Percentiles rank a stretch among this genome's conserved stretches.
Conservation (phyloP, 148 eudicot genomes). For the Nepenthes mirabilis region DNA sequence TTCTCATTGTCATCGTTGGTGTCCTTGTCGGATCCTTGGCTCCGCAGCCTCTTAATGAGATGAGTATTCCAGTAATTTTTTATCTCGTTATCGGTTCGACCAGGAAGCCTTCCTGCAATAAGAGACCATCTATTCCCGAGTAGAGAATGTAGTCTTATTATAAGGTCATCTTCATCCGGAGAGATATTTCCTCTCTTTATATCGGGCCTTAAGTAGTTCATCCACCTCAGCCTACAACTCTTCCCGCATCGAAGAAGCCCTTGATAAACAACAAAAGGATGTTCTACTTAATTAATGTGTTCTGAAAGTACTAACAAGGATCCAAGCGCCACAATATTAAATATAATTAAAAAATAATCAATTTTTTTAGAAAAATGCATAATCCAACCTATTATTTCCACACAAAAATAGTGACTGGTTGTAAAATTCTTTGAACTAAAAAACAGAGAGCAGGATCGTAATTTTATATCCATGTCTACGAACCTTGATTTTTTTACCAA, state of each 20-base stretch:
- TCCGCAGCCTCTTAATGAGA: conserved; percentile 28
- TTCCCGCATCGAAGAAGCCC: conserved; percentile 58
- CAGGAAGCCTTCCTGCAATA: conserved; percentile 55
- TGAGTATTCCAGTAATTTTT: conserved; percentile 69
- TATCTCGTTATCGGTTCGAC: conserved; percentile 65
- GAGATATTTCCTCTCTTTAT: conserved; percentile 56
- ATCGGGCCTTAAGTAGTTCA: conserved; percentile 59
- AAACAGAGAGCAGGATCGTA: too few relatives aligned
- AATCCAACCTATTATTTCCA: too few relatives aligned
- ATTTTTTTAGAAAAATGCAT: too few relatives aligned
- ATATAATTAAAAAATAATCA: too few relatives aligned
- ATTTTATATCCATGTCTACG: too few relatives aligned
- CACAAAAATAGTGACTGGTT: too few relatives aligned
- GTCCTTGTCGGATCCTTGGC: conserved; percentile 28
- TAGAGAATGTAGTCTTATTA: conserved; percentile 40
- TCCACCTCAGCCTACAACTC: conserved; percentile 61
- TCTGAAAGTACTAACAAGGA: too few relatives aligned
- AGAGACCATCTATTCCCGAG: conserved; percentile 59
- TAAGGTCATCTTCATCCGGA: conserved; percentile 52
- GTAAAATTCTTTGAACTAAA: too few relatives aligned
- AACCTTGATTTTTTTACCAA: too few relatives aligned
- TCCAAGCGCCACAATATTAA: too few relatives aligned
- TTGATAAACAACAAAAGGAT: neutral
- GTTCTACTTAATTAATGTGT: too few relatives aligned
- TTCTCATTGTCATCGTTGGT: too few relatives aligned